Conservation (phyloP, 768 basidiomycete genomes). For the Wakefieldia striispora region DNA sequence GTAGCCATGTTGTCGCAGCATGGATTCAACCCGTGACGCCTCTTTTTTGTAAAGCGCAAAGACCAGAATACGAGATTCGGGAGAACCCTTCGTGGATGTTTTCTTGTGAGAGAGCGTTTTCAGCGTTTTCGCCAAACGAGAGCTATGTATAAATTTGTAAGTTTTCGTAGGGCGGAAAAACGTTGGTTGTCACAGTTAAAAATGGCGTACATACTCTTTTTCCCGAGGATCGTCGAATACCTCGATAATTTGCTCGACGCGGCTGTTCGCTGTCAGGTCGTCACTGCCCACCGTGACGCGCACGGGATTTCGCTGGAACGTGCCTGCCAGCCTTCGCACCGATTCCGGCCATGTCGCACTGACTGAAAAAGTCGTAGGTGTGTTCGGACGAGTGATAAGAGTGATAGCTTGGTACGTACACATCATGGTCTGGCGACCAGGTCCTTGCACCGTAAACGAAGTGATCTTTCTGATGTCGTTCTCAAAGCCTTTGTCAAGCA, state of each 20-base stretch:
- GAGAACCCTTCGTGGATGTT: slow-evolving; percentile 43
- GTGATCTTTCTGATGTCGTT: slow-evolving; percentile 95
- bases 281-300: slow-evolving; percentile 95
- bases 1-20: slow-evolving; percentile 72
- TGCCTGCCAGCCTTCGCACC: slow-evolving; percentile 82
- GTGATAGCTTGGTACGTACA: slow-evolving; percentile 51
- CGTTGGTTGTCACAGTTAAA: not conserved
- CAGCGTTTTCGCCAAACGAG: slow-evolving; percentile 58
- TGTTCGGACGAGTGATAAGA: not conserved
- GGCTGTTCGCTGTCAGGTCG: slow-evolving; percentile 89
- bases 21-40: slow-evolving; percentile 83
- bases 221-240: slow-evolving; percentile 82
- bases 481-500: slow-evolving; percentile 98
- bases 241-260: slow-evolving; percentile 90
- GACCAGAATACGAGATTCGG: slow-evolving; percentile 74
- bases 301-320: slow-evolving; percentile 83
- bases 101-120: slow-evolving; percentile 59
- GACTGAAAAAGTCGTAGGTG: slow-evolving; percentile 45
- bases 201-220: slow-evolving; percentile 68
- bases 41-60: slow-evolving; percentile 99
- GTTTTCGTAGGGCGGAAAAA: not conserved
- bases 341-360: slow-evolving; percentile 99
- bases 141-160: slow-evolving; percentile 38
- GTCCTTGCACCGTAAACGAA: slow-evolving; percentile 59
- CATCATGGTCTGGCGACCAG: slow-evolving; percentile 90